phyloP scores from a whole-genome alignment of 805 yeast species.

The Candida gorgasii region DNA sequence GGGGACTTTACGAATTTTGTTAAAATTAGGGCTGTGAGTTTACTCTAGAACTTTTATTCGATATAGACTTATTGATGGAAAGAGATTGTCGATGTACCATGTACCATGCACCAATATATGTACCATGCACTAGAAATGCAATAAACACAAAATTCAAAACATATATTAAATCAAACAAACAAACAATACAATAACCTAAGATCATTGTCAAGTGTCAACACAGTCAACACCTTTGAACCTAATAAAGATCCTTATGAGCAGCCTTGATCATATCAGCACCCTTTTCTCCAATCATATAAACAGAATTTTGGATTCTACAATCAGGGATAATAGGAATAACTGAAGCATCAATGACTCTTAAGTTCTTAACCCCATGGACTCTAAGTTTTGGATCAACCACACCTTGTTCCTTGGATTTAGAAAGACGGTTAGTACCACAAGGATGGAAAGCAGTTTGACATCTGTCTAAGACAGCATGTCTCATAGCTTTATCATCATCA shows the following conservation, averaged over 20 bases:
- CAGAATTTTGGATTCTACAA: conserved; percentile 27
- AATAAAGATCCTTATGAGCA: conserved; percentile 13
- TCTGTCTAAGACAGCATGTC: conserved; percentile 27
- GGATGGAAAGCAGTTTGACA: conserved; percentile 34
- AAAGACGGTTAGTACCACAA: conserved; percentile 28
- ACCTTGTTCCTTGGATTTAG: conserved; percentile 18
- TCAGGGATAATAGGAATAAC: conserved; percentile 31
- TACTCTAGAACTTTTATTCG: no score
- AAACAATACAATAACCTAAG: no score
- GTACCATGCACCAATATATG: no score
- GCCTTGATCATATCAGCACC: conserved; percentile 26
- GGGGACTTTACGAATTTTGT: no score
- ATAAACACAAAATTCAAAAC: no score
- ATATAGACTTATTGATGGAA: no score
- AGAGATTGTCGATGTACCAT: no score
- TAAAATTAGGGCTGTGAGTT: no score
- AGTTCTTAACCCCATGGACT: conserved; percentile 26
- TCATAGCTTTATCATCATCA: conserved; percentile 28
- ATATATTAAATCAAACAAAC: no score
- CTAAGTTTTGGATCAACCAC: conserved; percentile 29
- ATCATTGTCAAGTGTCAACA: no score
- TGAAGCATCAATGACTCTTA: conserved; percentile 32
- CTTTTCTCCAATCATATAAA: conserved; percentile 27
- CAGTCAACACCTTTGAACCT: no score
- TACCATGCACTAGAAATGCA: no score